Evolutionary conservation across 495 filamentous ascomycete species (phyloP).

Genomic region (Penicillium subrubescens): DNA sequence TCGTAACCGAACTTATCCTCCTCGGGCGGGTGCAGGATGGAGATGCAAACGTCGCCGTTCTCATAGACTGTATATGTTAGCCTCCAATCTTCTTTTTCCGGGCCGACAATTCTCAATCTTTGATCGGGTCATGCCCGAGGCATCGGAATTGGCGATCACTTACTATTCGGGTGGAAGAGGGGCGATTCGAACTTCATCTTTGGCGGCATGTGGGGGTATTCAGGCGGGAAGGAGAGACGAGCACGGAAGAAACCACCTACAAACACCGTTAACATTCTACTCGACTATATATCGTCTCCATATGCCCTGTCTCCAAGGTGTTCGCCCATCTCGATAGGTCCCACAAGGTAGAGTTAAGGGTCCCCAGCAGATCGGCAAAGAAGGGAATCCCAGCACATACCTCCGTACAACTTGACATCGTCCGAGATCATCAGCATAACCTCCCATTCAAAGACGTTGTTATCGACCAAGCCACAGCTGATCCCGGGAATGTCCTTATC

Average conservation of each 20-base stretch:
- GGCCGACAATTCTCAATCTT: not conserved
- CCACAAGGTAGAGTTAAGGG: not conserved
- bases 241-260: slow-evolving; percentile 88
- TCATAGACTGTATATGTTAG: slow-evolving; percentile 64
- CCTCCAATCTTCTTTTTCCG: not conserved
- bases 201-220: slow-evolving; percentile 88
- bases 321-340: not conserved
- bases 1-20: slow-evolving; percentile 98
- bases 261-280: slow-evolving; percentile 10
- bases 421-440: slow-evolving; percentile 99
- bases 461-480: slow-evolving; percentile 82
- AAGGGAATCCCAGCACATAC: slow-evolving; percentile 41
- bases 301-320: too few relatives aligned
- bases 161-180: slow-evolving; percentile 92
- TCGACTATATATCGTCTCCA: not conserved
- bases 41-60: slow-evolving; percentile 91
- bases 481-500: slow-evolving; percentile 92
- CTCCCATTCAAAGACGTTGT: slow-evolving; percentile 98
- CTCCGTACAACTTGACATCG: slow-evolving; percentile 94
- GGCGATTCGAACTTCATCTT: slow-evolving; percentile 88
- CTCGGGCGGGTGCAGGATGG: slow-evolving; percentile 93
- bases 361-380: not conserved
- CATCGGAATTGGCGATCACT: slow-evolving; percentile 21
- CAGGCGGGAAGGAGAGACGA: slow-evolving; percentile 71
- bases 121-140: not conserved